These are phyloP conservation scores for Daldinia bambusicola DNA, from an alignment of 495 filamentous ascomycete species.

Conservation along the genomic window DNA sequence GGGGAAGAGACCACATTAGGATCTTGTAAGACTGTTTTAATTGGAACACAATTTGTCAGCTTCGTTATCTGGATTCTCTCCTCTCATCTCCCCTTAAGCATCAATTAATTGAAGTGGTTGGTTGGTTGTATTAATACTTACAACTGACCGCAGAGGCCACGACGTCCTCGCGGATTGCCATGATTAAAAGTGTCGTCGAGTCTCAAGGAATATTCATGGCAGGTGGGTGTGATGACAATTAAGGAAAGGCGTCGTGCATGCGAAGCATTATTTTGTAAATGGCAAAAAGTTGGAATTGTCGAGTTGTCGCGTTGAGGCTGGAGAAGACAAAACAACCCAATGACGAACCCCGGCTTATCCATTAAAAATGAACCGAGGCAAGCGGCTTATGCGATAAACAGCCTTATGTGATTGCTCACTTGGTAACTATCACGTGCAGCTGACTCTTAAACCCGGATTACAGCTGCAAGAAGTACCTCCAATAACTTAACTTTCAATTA, in stretches of 20 bases:
- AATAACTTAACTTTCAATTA: too few species aligned
- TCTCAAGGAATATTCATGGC: slow-evolving; percentile 32
- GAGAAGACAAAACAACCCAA: slow-evolving; percentile 23
- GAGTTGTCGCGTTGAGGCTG: slow-evolving; percentile 35
- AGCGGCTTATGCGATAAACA: slow-evolving; percentile 21
- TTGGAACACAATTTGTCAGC: slow-evolving; percentile 34
- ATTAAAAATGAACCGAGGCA: slow-evolving; percentile 39
- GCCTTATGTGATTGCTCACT: slow-evolving; percentile 7
- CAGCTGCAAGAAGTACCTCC: too few species aligned
- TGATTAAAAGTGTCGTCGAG: slow-evolving; percentile 51
- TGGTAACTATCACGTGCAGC: slow-evolving; percentile 5
- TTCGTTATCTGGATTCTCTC: slow-evolving; percentile 19
- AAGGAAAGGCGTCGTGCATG: neutral
- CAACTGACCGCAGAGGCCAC: slow-evolving; percentile 81
- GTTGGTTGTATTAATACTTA: slow-evolving; percentile 59
- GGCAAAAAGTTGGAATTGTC: slow-evolving; percentile 1
- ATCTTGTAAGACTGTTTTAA: slow-evolving; percentile 82
- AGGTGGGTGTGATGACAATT: slow-evolving; percentile 1
- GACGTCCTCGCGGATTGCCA: slow-evolving; percentile 86
- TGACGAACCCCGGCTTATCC: slow-evolving; percentile 38
- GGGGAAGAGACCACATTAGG: slow-evolving; percentile 88
- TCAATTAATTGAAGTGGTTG: slow-evolving; percentile 47
- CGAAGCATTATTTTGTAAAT: slow-evolving; percentile 2
- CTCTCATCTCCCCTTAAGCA: slow-evolving; percentile 19
- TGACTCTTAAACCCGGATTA: neutral